phyloP scores from a whole-genome alignment of 2,329 filamentous ascomycete genomes.

The Fusarium decemcellulare region DNA sequence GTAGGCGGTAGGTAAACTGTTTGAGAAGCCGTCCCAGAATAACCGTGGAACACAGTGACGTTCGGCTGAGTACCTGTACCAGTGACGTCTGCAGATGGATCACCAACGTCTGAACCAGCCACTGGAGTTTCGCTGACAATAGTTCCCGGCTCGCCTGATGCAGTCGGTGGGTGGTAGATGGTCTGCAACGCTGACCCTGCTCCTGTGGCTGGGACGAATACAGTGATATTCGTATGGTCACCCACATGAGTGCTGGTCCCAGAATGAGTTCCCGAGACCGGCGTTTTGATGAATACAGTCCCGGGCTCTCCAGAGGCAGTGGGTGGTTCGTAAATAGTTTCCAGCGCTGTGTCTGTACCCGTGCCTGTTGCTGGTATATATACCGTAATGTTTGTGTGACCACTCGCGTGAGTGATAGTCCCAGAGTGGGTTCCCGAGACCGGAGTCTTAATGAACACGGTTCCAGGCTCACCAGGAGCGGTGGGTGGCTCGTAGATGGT shows the following conservation, averaged over 20 bases:
- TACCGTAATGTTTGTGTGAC: slow-evolving; percentile 9
- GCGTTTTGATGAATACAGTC: not conserved
- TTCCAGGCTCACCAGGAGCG: slow-evolving; percentile 8
- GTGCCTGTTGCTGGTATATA: slow-evolving; percentile 5
- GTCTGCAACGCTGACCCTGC: slow-evolving; percentile 12
- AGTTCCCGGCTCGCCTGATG: slow-evolving; percentile 15
- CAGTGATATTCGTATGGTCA: slow-evolving; percentile 8
- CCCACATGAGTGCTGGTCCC: not conserved
- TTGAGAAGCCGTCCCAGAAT: not conserved
- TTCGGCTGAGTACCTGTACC: not conserved
- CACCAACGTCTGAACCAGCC: not conserved
- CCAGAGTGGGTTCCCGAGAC: too few species aligned
- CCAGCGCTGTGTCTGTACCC: not conserved
- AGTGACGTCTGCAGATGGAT: not conserved
- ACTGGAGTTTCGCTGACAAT: slow-evolving; percentile 22
- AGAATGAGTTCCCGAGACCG: not conserved
- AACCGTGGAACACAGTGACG: not conserved
- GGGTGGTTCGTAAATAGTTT: slow-evolving; percentile 7
- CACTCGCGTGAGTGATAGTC: not conserved
- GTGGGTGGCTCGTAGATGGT: slow-evolving; percentile 6
- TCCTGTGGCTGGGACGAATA: not conserved
- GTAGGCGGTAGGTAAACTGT: not conserved
- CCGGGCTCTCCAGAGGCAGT: not conserved
- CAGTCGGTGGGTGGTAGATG: slow-evolving; percentile 16
- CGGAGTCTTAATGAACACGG: slow-evolving; percentile 23